Percentiles rank a stretch among this genome's conserved stretches.
phyloP scores from a whole-genome alignment of 352 stramenopile genomes.

The Globisporangium canariense region DNA sequence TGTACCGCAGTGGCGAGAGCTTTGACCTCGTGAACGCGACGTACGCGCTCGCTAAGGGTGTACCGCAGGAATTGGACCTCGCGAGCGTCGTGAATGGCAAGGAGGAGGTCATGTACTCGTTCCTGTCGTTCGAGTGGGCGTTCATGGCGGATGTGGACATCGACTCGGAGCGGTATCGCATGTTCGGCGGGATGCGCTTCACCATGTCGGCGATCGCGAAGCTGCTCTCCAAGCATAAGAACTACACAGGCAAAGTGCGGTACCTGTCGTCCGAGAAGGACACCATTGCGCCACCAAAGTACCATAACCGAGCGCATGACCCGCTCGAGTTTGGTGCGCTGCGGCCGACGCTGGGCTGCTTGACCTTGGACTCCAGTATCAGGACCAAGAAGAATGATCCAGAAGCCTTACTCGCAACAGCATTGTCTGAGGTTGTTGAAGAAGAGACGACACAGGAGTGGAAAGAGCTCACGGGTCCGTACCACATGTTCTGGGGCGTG shows the following conservation, averaged over 20 bases:
- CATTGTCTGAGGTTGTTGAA: not conserved
- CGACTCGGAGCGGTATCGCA: slow-evolving; percentile 60
- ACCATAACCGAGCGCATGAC: slow-evolving; percentile 25
- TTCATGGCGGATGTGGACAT: slow-evolving; percentile 79
- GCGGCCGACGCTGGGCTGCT: slow-evolving; percentile 23
- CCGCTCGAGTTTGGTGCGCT: slow-evolving; percentile 8
- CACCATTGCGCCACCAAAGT: slow-evolving; percentile 26
- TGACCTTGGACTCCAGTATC: slow-evolving; percentile 14
- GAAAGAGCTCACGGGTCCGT: slow-evolving; percentile 41
- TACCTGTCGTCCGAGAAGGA: slow-evolving; percentile 35
- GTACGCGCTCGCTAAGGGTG: slow-evolving; percentile 64
- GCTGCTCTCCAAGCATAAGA: slow-evolving; percentile 33
- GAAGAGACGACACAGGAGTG: slow-evolving; percentile 18
- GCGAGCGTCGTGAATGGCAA: slow-evolving; percentile 47
- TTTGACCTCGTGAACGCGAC: slow-evolving; percentile 53
- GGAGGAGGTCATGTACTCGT: slow-evolving; percentile 62
- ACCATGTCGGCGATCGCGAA: slow-evolving; percentile 40
- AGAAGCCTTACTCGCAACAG: not conserved
- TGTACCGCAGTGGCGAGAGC: slow-evolving; percentile 45
- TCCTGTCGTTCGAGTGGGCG: slow-evolving; percentile 83
- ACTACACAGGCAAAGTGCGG: slow-evolving; percentile 36
- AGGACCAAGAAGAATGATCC: not conserved
- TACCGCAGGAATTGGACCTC: slow-evolving; percentile 51
- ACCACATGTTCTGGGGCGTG: slow-evolving; percentile 62
- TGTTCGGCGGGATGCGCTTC: slow-evolving; percentile 56